Evolutionary conservation across 768 basidiomycete species (phyloP), one percentile per base, ranked within the genome.

Genomic region (Trametopsis cervina): DNA sequence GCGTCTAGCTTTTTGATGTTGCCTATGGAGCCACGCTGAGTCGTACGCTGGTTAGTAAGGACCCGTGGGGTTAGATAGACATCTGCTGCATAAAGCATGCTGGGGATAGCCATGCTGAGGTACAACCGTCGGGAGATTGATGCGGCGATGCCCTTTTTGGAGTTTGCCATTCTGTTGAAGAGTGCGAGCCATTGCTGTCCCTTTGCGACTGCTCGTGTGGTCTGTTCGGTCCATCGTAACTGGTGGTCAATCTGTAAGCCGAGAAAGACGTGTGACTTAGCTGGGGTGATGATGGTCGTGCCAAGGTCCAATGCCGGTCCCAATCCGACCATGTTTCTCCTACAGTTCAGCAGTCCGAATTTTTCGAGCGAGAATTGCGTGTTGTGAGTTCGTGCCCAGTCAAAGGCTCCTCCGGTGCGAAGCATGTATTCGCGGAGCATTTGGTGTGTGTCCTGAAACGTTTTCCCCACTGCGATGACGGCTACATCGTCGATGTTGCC

Each of bases 81-180:
- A n/a, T 66, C 60, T 1, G 54, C 57, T 12, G 57, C 62, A 42
- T 69, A 70, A 18, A 65, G 53, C 53, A 68, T 65, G 21, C 57
- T 60, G 0, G 66, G 65, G 3, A 64, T 41, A 0, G 55, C 58
- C 0, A 61, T 52, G 1, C 58, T 36, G 1, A 60, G 38, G 45
- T 66, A 71, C 17, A 66, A 47, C n/a, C 50, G 43, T 12, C 60
- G 38, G 12, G 61, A 46, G 23, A 55, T 33, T 0, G 35, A 37
- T 13, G 48, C 20, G 1, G 49, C 7, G 0, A 63, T 51, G 0
- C 68, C 66, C 3, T 42, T 51, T 4, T 54, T 42, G 1, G 47
- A 44, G 15, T 49, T 53, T 10, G 59, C 54, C 7, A 69, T 18
- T 1, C 61, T 27, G 3, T 50, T 10, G 40, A 63, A 54, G 26